These are phyloP conservation scores for Daldinia loculata DNA, from an alignment of 495 filamentous ascomycete species.

Conservation along the genomic window DNA sequence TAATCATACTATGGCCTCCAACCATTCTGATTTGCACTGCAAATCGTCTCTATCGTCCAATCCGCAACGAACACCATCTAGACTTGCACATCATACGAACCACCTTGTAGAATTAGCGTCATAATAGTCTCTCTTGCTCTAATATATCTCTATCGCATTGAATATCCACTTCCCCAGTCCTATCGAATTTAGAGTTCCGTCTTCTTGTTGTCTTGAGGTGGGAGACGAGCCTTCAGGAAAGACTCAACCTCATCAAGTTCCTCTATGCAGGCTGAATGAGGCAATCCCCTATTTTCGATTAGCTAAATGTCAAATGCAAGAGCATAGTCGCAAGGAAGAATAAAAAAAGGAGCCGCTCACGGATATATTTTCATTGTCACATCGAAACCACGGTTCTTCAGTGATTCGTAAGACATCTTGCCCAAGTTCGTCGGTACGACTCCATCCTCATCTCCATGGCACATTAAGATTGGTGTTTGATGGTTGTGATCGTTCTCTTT, in stretches of 20 bases:
- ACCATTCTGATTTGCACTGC: conserved; percentile 7
- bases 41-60: conserved; percentile 1
- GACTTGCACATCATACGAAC: background rate
- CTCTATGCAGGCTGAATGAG: conserved; percentile 76
- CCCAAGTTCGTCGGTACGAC: conserved; percentile 77
- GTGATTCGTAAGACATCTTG: conserved; percentile 63
- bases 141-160: background rate
- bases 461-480: conserved; percentile 86
- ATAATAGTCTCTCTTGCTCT: background rate
- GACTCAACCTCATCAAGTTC: conserved; percentile 87
- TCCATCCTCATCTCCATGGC: conserved; percentile 77
- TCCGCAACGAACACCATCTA: background rate
- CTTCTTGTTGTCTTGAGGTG: conserved; percentile 57
- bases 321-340: background rate
- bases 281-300: conserved; percentile 62
- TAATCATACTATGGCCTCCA: conserved; percentile 1
- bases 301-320: background rate
- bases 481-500: conserved; percentile 74
- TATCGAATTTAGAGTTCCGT: conserved; percentile 48
- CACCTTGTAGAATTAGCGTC: background rate
- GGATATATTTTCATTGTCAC: conserved; percentile 80
- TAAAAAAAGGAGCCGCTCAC: conserved; percentile 55
- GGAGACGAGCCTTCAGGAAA: conserved; percentile 72
- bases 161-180: background rate
- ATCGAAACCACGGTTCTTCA: conserved; percentile 72